Percentiles rank a stretch among this genome's conserved stretches.
Conservation (phyloP, 495 filamentous ascomycete species). For the Parathielavia appendiculata region DNA sequence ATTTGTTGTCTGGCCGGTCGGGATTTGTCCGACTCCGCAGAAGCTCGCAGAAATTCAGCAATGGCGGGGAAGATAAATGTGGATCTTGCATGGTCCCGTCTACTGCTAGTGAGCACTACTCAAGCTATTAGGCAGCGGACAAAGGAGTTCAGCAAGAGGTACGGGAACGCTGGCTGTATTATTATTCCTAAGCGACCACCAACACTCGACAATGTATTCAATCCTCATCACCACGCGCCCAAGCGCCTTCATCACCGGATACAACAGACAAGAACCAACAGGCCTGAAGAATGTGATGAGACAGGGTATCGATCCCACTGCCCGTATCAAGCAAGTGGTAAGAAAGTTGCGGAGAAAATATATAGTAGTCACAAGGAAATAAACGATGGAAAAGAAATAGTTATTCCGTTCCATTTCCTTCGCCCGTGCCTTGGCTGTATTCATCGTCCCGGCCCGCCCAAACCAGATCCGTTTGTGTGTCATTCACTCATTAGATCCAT, state of each 20-base stretch:
- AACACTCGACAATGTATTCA: too few species aligned
- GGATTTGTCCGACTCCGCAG: too few species aligned
- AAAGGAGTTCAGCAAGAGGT: too few species aligned
- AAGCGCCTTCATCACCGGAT: not conserved
- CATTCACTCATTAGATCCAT: constrained; percentile 21
- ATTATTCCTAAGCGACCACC: too few species aligned
- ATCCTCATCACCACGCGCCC: not conserved
- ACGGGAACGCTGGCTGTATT: too few species aligned
- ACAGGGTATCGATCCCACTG: constrained; percentile 19
- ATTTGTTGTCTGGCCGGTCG: too few species aligned
- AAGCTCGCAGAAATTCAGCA: too few species aligned
- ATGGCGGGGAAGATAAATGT: too few species aligned
- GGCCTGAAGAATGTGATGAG: constrained; percentile 10
- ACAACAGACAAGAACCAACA: not conserved
- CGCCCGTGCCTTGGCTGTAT: not conserved
- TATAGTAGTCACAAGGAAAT: constrained; percentile 9
- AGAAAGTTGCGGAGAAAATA: not conserved
- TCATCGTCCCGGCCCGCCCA: constrained; percentile 7
- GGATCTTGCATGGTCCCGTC: too few species aligned
- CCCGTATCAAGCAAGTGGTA: constrained; percentile 3
- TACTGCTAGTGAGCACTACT: too few species aligned
- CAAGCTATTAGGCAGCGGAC: too few species aligned
- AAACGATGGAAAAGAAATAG: constrained; percentile 1
- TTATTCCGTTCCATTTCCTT: not conserved
- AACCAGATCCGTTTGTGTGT: constrained; percentile 2